A percentile compares a stretch with the other conserved stretches of the same genome.
phyloP scores from a whole-genome alignment of 768 basidiomycete species.

The Agaricus subrufescens region DNA sequence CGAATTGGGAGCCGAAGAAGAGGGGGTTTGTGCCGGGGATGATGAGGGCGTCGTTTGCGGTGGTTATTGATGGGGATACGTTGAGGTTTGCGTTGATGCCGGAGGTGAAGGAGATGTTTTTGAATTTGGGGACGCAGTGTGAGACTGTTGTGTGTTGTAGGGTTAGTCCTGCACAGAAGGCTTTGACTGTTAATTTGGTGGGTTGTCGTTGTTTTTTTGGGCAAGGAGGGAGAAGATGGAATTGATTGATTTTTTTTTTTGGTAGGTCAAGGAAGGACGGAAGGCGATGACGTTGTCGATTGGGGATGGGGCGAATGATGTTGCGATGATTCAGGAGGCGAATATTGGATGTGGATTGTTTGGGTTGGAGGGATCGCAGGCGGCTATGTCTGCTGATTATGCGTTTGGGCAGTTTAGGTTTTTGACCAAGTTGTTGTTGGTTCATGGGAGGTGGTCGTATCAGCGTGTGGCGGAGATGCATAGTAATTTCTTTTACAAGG shows the following conservation, averaged over 20 bases:
- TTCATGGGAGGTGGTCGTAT: slow-evolving; percentile 97
- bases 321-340: slow-evolving; percentile 99
- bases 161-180: slow-evolving; percentile 96
- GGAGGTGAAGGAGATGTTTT: slow-evolving; percentile 78
- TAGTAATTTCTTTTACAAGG: slow-evolving; percentile 98
- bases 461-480: slow-evolving; percentile 96
- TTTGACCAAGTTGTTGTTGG: slow-evolving; percentile 84
- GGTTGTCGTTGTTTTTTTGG: slow-evolving; percentile 17
- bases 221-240: not conserved
- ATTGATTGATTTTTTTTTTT: slow-evolving; percentile 1
- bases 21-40: slow-evolving; percentile 61
- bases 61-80: slow-evolving; percentile 96
- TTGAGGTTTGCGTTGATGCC: slow-evolving; percentile 74
- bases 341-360: slow-evolving; percentile 93
- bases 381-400: slow-evolving; percentile 98
- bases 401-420: slow-evolving; percentile 97
- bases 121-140: slow-evolving; percentile 92
- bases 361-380: slow-evolving; percentile 95
- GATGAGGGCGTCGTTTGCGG: slow-evolving; percentile 76
- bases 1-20: slow-evolving; percentile 51
- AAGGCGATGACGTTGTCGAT: slow-evolving; percentile 97
- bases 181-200: slow-evolving; percentile 91
- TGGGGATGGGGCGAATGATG: slow-evolving; percentile 96
- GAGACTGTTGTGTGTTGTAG: slow-evolving; percentile 98
- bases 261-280: slow-evolving; percentile 88